Evolutionary conservation across 2,329 filamentous ascomycete species (phyloP), one percentile per base, ranked within the genome.

Genomic region (Alternaria sp.): DNA sequence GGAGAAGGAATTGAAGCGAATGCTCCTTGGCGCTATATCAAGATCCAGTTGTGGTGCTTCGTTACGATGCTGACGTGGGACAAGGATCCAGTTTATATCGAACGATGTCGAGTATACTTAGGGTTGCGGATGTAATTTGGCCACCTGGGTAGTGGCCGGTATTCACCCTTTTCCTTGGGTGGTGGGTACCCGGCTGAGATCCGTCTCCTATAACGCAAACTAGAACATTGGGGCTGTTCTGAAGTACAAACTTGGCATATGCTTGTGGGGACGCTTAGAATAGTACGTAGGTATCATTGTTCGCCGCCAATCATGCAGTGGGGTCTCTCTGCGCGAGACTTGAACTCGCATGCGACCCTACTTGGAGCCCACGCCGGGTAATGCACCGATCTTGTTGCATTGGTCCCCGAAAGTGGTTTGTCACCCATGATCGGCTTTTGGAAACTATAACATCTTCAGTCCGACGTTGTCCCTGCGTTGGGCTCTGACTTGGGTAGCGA

Each of bases 51-150:
- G 46, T 46, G 33, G 56, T 53, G 46, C 28, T 58, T 23, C 14
- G 20, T 25, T 45, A 53, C 56, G 47, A 45, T 45, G 47, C 25
- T 45, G 23, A 58, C 37, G 56, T 45, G 56, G 47, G 47, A 58
- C 56, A 58, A 53, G 56, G 56, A 58, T 58, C 46, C 30, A 53
- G 56, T 58, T 58, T 58, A 58, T 58, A 58, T 53, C 14, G 23
- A 53, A 25, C 33, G 23, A 20, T n/a, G 37, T 45, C 50, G 56
- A 50, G 30, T 15, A 28, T n/a, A 41, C 37, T 18, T 41, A 50
- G 56, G 56, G 18, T 58, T 25, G 23, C 56, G 37, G 43, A 57
- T 57, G n/a, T 26, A 26, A 41, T 43, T 37, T 26, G 28, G 23
- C 55, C 55, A 21, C 28, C 20, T 49, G 10, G 55, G 25, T 44